Evolutionary conservation across 169 alveolate species (phyloP).

Genomic region (Eimeria falciformis): DNA sequence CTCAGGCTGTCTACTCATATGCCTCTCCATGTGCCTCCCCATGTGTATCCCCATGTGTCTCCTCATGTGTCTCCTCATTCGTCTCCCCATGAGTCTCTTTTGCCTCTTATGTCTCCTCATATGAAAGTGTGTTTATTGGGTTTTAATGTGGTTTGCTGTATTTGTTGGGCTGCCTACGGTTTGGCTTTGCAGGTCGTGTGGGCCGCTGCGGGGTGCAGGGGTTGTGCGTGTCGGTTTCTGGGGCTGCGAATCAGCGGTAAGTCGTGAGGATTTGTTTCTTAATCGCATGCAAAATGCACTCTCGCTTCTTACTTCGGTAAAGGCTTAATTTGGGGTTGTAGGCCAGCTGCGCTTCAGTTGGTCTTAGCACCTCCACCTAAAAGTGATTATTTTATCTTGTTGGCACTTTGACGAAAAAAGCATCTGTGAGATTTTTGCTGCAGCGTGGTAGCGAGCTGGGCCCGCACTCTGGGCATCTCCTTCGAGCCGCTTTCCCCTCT

Average conservation of each 20-base stretch:
- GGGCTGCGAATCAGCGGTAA: constrained; percentile 25
- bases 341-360: too few relatives aligned
- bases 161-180: background rate
- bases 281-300: too few relatives aligned
- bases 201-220: constrained; percentile 59
- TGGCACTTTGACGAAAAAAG: too few relatives aligned
- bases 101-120: background rate
- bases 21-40: background rate
- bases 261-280: too few relatives aligned
- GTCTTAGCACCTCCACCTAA: too few relatives aligned
- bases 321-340: too few relatives aligned
- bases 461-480: constrained; percentile 31
- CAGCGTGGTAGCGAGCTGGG: constrained; percentile 51
- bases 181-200: constrained; percentile 49
- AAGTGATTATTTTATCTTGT: too few relatives aligned
- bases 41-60: too few relatives aligned
- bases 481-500: background rate
- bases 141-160: background rate
- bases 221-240: constrained; percentile 43
- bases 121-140: background rate
- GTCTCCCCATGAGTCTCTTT: background rate
- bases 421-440: too few relatives aligned
- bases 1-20: too few relatives aligned
- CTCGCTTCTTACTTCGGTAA: too few relatives aligned
- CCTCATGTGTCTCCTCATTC: background rate